These are phyloP conservation scores for Tolypocladium guangdongense DNA, from an alignment of 2,329 filamentous ascomycete genomes.

Conservation along the genomic window DNA sequence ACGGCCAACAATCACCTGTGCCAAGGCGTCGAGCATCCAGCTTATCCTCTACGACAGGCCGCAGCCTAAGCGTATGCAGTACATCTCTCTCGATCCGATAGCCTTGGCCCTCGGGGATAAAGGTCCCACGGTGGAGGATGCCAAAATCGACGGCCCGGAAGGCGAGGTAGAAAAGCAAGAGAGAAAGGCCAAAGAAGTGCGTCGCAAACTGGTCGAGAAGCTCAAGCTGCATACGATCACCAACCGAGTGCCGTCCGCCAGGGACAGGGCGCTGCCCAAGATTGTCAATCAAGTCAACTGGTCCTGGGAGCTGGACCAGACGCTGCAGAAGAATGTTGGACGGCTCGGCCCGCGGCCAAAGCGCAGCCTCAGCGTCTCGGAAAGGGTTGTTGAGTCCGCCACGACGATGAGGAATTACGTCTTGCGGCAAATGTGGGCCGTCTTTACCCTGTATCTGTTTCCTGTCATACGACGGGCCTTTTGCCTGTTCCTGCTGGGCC, in stretches of 20 bases:
- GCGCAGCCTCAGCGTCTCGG: constrained; percentile 81
- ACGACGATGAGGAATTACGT: constrained; percentile 73
- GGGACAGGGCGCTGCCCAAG: constrained; percentile 68
- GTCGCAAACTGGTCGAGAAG: constrained; percentile 67
- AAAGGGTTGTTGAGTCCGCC: constrained; percentile 88
- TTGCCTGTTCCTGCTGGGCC: constrained; percentile 65
- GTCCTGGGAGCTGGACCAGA: constrained; percentile 75
- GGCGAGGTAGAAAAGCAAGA: constrained; percentile 61
- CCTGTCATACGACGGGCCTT: constrained; percentile 65
- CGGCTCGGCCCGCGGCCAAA: constrained; percentile 72
- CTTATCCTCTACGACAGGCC: constrained; percentile 84
- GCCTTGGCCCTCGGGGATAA: constrained; percentile 76
- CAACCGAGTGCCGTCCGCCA: constrained; percentile 63
- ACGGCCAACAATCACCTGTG: constrained; percentile 65
- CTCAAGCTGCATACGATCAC: constrained; percentile 79
- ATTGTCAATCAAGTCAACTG: constrained; percentile 95
- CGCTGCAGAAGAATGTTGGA: constrained; percentile 84
- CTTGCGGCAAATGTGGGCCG: constrained; percentile 55
- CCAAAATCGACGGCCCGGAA: constrained; percentile 43
- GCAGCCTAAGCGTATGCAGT: constrained; percentile 83
- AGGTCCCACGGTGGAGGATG: constrained; percentile 26
- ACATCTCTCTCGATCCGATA: constrained; percentile 84
- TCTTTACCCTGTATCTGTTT: constrained; percentile 65
- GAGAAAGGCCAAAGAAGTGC: constrained; percentile 44
- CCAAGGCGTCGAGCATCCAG: constrained; percentile 64